Base-by-base conservation (phyloP, 805 yeast species). In the Cyberlindnera xishuangbannaensis region DNA sequence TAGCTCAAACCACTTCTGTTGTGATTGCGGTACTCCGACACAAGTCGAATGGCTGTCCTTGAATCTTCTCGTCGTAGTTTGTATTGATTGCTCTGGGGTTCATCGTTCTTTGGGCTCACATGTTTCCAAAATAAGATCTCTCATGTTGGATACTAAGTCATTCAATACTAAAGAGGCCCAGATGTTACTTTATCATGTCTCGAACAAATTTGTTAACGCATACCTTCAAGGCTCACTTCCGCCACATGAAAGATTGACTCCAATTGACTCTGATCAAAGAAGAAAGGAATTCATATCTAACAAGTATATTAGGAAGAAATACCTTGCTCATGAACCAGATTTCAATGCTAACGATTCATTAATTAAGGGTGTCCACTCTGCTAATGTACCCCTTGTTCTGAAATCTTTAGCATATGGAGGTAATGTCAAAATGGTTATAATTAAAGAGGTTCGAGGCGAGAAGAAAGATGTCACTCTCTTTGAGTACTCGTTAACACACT, bases 1-100 rank as follows among this genome's bases (percentile, higher is more conserved):
- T 25, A 56, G 69, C n/a, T 69, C 77, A 20, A 88, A 88, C 49
- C 47, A 56, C 4, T 40, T 44, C 2, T 88, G 97, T 58, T 83
- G 84, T 11, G 97, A 88, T 50, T 88, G 97, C 62, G 79, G 80
- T 0, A 51, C 76, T 2, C 48, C 57, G 0, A 73, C 68, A 12
- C 60, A 71, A 11, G 94, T 83, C 12, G 95, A 87, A 45, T 88
- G 96, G 96, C 71, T 90, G 4, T 83, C 95, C 0, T 65, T 85
- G 38, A 87, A 83, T 48, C 57, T 80, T 26, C 58, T 86, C 34
- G 76, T 77, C 18, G 73, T 80, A 4, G 64, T 90, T 17, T 88
- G 97, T 56, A 78, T 85, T 28, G 76, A 78, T 31, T 88, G 97
- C 49, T 78, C 95, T 0, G 87, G 95, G 0, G 77, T 79, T n/a